These are phyloP conservation scores for Neoboletus brunneissimus DNA, from an alignment of 768 basidiomycete species.

Conservation along the genomic window DNA sequence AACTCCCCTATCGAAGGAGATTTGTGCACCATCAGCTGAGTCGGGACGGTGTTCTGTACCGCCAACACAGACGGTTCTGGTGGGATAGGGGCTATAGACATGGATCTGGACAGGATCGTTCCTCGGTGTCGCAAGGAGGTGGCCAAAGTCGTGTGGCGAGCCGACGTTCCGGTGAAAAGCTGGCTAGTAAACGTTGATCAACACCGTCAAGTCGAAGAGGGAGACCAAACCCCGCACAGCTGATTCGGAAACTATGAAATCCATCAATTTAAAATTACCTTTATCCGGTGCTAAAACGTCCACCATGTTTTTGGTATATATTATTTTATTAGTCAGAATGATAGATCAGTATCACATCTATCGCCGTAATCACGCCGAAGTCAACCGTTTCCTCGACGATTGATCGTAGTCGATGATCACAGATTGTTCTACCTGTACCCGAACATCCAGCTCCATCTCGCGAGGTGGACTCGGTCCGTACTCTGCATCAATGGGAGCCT, in stretches of 20 bases:
- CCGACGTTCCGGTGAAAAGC: background rate
- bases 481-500: slow-evolving; percentile 25
- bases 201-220: background rate
- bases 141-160: background rate
- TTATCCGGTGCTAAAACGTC: background rate
- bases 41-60: background rate
- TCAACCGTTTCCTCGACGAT: slow-evolving; percentile 18
- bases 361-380: slow-evolving; percentile 1
- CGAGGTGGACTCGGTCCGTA: slow-evolving; percentile 13
- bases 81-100: slow-evolving; percentile 10
- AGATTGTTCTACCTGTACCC: slow-evolving; percentile 30
- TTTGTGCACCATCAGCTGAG: background rate
- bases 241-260: background rate
- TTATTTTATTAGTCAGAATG: slow-evolving; percentile 9
- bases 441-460: slow-evolving; percentile 31
- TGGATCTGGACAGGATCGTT: background rate
- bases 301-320: background rate
- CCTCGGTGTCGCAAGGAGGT: background rate
- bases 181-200: background rate
- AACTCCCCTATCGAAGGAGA: slow-evolving; percentile 22
- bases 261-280: slow-evolving; percentile 12
- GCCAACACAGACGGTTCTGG: background rate
- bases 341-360: slow-evolving; percentile 3
- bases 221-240: too few species aligned
- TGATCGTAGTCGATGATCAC: slow-evolving; percentile 28